Evolutionary conservation across 2,329 filamentous ascomycete species (phyloP).

Genomic region (Fusarium sp.): DNA sequence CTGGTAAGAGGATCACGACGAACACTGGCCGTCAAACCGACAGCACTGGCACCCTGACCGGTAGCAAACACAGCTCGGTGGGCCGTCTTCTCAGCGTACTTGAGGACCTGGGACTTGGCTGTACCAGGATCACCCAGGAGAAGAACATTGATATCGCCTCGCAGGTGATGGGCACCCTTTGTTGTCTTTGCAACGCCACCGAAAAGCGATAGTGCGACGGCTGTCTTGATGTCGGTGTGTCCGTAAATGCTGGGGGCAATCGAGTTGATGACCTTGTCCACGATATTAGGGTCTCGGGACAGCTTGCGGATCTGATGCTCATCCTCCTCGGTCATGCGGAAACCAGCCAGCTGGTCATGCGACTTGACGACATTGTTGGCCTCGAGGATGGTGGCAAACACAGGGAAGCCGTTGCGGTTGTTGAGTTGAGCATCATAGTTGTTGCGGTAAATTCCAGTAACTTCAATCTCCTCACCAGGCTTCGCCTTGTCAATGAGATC

Average conservation of each 20-base stretch:
- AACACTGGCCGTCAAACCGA: slow-evolving; percentile 96
- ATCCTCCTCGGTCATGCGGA: slow-evolving; percentile 93
- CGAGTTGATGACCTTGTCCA: slow-evolving; percentile 90
- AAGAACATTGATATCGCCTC: slow-evolving; percentile 97
- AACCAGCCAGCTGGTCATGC: slow-evolving; percentile 96
- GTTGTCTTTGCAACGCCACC: slow-evolving; percentile 92
- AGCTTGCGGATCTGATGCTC: slow-evolving; percentile 88
- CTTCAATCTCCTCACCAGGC: slow-evolving; percentile 95
- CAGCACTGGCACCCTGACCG: slow-evolving; percentile 94
- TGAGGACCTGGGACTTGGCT: slow-evolving; percentile 95
- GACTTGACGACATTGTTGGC: slow-evolving; percentile 97
- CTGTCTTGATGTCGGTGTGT: slow-evolving; percentile 96
- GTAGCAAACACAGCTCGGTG: slow-evolving; percentile 97
- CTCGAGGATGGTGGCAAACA: slow-evolving; percentile 96
- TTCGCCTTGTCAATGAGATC: slow-evolving; percentile 97
- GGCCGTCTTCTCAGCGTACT: slow-evolving; percentile 97
- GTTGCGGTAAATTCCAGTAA: slow-evolving; percentile 96
- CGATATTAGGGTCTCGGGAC: slow-evolving; percentile 86
- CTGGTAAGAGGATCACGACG: slow-evolving; percentile 92
- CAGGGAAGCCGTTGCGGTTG: slow-evolving; percentile 97
- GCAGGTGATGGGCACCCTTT: slow-evolving; percentile 87
- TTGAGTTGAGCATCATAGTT: slow-evolving; percentile 98
- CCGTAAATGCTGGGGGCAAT: slow-evolving; percentile 98
- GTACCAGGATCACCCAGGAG: slow-evolving; percentile 97
- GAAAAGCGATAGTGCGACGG: slow-evolving; percentile 90